Base-by-base conservation (phyloP, 768 basidiomycete genomes). In the button mushroom (Agaricus bisporus) region DNA sequence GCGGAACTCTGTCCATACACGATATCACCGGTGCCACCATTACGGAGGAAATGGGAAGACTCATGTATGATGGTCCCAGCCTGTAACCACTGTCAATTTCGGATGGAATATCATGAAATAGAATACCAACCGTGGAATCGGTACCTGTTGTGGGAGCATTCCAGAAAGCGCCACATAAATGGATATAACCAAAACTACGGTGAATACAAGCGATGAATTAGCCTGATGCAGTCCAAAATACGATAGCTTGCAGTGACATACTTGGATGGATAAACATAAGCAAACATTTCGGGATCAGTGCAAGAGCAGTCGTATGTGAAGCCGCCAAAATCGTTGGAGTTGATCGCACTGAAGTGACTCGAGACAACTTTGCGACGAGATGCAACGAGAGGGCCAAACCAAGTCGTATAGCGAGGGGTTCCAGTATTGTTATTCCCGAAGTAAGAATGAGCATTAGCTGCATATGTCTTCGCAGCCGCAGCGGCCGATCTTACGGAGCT, bases 81-180 rank as follows among this genome's bases (percentile, higher is more conserved):
- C 64, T 64, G 41, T 37, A 7, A 14, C 41, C 22, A 18, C 32
- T n/a, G 29, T 38, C 8, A 48, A 20, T 38, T 37, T 11, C 7
- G 35, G 14, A 36, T 18, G 14, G 12, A 37, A 20, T 3, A 10
- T 7, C 14, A 22, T 14, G 22, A 20, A 20, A 35, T 22, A 25
- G 28, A 37, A 25, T 11, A 22, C 35, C 7, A 55, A 64, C 68
- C 66, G 69, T 70, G 44, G 77, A 79, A 60, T 80, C 76, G 12
- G 75, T 78, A 42, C 78, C 78, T 12, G 70, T 76, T 49, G 58
- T 64, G 8, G 76, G 68, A 7, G 73, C 73, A 8, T 60, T 22
- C 76, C 76, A 80, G 68, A 78, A 81, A 14, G 70, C 74, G 46
- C 65, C 70, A 59, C 79, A 81, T 48, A 81, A 69, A 64, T 71